These are phyloP conservation scores for Yarrowia hollandica DNA, from an alignment of 805 yeast species.

Conservation along the genomic window DNA sequence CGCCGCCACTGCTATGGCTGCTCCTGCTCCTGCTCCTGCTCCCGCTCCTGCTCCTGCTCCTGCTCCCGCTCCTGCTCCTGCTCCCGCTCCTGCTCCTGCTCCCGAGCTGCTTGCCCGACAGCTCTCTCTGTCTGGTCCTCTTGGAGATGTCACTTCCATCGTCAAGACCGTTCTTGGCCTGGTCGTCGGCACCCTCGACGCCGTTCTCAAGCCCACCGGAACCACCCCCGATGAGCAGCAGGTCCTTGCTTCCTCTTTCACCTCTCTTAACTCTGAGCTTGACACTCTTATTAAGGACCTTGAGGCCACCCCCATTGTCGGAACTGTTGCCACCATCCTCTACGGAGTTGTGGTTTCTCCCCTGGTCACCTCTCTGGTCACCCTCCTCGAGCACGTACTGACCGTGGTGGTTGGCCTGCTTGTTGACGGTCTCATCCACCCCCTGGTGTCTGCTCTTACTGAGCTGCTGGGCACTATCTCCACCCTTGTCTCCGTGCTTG, in stretches of 20 bases:
- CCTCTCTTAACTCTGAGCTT: constrained; percentile 9
- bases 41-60: constrained; percentile 13
- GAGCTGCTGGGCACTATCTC: constrained; percentile 6
- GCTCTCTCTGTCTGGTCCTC: constrained; percentile 5
- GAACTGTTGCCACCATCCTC: constrained; percentile 1
- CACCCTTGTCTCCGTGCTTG: neutral
- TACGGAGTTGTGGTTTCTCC: constrained; percentile 1
- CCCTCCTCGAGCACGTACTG: constrained; percentile 17
- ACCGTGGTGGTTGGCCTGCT: constrained; percentile 17
- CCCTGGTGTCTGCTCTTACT: constrained; percentile 18
- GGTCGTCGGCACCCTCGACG: constrained; percentile 2
- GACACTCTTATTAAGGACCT: neutral
- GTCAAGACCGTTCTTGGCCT: constrained; percentile 13
- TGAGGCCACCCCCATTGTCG: neutral
- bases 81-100: constrained; percentile 3
- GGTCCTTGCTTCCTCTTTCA: constrained; percentile 9
- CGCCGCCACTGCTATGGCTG: constrained; percentile 1
- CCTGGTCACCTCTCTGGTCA: constrained; percentile 9
- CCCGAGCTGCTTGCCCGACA: constrained; percentile 13
- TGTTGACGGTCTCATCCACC: constrained; percentile 9
- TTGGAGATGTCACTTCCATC: constrained; percentile 2
- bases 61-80: neutral
- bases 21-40: constrained; percentile 3
- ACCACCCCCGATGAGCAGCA: neutral
- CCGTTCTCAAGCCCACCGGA: constrained; percentile 6